Conservation (phyloP, 768 basidiomycete species). For the Termitomyces eurrhizus region DNA sequence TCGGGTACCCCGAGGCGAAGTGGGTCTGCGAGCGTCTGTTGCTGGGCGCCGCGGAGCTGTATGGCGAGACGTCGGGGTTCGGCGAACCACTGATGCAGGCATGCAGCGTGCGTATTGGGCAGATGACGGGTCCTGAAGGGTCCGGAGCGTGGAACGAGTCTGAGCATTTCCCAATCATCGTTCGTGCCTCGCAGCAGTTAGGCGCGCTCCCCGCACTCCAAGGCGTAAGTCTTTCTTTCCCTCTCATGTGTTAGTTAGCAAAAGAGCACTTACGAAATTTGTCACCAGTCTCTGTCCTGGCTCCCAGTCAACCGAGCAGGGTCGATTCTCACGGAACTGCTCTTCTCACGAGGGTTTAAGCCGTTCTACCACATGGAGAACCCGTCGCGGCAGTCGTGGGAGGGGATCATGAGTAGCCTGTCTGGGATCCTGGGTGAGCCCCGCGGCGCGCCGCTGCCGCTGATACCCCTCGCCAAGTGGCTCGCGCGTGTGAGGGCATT, state of each 20-base stretch:
- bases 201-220: conserved; percentile 25
- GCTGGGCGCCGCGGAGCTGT: conserved; percentile 15
- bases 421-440: conserved; percentile 19
- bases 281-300: conserved; percentile 30
- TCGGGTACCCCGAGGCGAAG: conserved; percentile 10
- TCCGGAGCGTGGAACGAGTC: conserved; percentile 34
- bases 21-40: conserved; percentile 25
- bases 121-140: conserved; percentile 33
- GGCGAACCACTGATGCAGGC: background rate
- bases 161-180: conserved; percentile 32
- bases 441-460: conserved; percentile 14
- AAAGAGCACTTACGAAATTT: background rate
- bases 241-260: background rate
- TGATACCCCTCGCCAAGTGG: conserved; percentile 27
- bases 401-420: conserved; percentile 24
- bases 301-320: conserved; percentile 31
- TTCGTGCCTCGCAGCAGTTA: conserved; percentile 26
- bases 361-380: conserved; percentile 28
- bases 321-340: conserved; percentile 24
- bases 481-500: conserved; percentile 22
- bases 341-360: conserved; percentile 21
- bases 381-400: conserved; percentile 32
- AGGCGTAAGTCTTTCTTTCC: conserved; percentile 21
- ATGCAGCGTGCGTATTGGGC: conserved; percentile 5
- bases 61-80: conserved; percentile 12